phyloP scores from a whole-genome alignment of 2,329 filamentous ascomycete species.

The Talaromyces piceae region DNA sequence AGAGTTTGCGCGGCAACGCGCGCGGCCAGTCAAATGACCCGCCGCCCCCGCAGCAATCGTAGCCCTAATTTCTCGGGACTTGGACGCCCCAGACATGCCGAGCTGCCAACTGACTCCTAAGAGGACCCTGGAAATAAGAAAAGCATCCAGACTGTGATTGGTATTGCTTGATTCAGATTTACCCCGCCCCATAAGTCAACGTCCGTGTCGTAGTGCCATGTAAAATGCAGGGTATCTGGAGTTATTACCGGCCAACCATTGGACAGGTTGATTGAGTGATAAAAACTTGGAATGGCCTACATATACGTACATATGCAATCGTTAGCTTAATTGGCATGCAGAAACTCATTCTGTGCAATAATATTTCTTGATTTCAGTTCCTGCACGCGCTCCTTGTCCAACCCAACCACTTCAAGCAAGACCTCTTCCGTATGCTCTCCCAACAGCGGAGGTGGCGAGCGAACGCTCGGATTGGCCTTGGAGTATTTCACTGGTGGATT shows the following conservation, averaged over 20 bases:
- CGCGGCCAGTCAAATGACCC: neutral
- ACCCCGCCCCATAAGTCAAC: too few species aligned
- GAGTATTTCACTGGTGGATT: conserved; percentile 95
- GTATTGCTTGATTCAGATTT: too few species aligned
- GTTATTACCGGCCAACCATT: too few species aligned
- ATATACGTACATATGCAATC: too few species aligned
- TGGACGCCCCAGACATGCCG: neutral
- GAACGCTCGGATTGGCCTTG: conserved; percentile 66
- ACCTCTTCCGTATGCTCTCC: conserved; percentile 83
- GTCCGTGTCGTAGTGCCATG: too few species aligned
- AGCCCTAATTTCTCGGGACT: neutral
- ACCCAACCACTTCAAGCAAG: conserved; percentile 38
- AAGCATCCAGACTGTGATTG: too few species aligned
- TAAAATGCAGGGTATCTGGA: too few species aligned
- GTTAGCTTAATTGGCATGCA: too few species aligned
- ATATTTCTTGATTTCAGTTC: neutral
- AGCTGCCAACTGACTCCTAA: neutral
- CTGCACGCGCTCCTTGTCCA: neutral
- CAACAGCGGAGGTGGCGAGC: conserved; percentile 72
- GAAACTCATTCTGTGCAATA: neutral
- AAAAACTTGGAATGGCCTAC: too few species aligned
- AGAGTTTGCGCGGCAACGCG: neutral
- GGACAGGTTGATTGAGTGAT: too few species aligned
- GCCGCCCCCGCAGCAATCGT: neutral
- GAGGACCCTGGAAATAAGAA: too few species aligned